Evolutionary conservation across 208 protist genomes (phyloP).

Genomic region (Trypanosoma conorhini): DNA sequence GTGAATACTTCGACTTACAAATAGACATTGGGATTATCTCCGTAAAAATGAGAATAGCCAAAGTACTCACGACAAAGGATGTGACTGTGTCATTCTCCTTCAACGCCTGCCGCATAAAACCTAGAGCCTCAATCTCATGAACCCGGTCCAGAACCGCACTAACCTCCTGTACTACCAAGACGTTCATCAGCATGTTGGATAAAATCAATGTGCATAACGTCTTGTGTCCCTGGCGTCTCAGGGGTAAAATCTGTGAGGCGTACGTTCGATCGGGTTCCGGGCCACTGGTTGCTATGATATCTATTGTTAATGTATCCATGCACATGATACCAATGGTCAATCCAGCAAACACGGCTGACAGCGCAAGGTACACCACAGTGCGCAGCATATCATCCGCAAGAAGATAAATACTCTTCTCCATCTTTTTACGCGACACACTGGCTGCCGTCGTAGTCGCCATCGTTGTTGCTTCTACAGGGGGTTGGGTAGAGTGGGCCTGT

Average conservation of each 20-base stretch:
- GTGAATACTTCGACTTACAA: constrained; percentile 87
- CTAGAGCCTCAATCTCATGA: constrained; percentile 30
- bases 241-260: constrained; percentile 70
- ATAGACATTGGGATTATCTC: constrained; percentile 90
- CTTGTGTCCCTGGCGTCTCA: constrained; percentile 78
- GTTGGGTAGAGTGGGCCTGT: not conserved
- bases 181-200: constrained; percentile 88
- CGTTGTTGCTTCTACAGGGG: not conserved
- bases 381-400: constrained; percentile 48
- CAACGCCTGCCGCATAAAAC: constrained; percentile 1
- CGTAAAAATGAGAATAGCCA: constrained; percentile 85
- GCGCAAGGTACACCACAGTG: constrained; percentile 56
- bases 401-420: constrained; percentile 58
- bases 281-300: constrained; percentile 88
- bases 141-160: constrained; percentile 47
- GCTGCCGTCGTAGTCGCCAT: not conserved
- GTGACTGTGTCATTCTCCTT: constrained; percentile 34
- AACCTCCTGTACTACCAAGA: constrained; percentile 85
- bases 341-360: constrained; percentile 88
- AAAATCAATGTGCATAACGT: constrained; percentile 89
- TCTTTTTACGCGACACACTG: not conserved
- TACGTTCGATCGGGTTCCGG: constrained; percentile 75
- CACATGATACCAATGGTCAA: constrained; percentile 92
- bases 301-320: constrained; percentile 82
- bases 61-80: constrained; percentile 71